These are phyloP conservation scores for Blastocystis sp. DNA, from an alignment of 352 stramenopile species.

Conservation along the genomic window DNA sequence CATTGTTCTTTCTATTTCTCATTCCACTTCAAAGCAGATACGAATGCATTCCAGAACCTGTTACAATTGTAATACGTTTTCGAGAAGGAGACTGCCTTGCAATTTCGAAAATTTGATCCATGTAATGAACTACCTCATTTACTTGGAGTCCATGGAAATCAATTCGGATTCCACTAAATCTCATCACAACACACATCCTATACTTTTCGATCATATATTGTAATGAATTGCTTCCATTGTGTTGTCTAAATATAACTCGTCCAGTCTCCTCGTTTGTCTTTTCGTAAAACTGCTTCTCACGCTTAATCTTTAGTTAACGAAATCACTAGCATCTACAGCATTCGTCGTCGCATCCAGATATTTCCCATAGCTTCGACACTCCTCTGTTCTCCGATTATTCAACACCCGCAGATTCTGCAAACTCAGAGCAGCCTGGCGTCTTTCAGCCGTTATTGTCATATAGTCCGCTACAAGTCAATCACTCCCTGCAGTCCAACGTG, in stretches of 20 bases:
- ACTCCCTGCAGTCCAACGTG: not conserved
- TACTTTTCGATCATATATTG: not conserved
- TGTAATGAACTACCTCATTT: slow-evolving; percentile 10
- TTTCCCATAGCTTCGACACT: slow-evolving; percentile 27
- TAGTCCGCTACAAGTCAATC: not conserved
- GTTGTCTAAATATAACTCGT: not conserved
- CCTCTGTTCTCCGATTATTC: not conserved
- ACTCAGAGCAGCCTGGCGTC: not conserved
- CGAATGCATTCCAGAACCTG: slow-evolving; percentile 19
- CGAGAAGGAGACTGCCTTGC: not conserved
- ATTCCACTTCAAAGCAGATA: not conserved
- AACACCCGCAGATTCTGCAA: not conserved
- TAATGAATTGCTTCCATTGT: not conserved
- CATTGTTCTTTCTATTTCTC: not conserved
- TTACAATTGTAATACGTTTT: slow-evolving; percentile 3
- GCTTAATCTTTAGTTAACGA: not conserved
- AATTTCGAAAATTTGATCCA: slow-evolving; percentile 16
- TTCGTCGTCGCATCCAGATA: not conserved
- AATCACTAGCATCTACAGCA: not conserved
- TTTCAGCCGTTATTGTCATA: not conserved
- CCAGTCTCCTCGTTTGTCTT: not conserved
- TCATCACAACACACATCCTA: not conserved
- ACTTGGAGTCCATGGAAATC: slow-evolving; percentile 50
- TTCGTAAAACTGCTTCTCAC: not conserved
- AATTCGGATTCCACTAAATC: not conserved